These are phyloP conservation scores for Daldinia decipiens DNA, from an alignment of 495 filamentous ascomycete genomes.

Conservation along the genomic window DNA sequence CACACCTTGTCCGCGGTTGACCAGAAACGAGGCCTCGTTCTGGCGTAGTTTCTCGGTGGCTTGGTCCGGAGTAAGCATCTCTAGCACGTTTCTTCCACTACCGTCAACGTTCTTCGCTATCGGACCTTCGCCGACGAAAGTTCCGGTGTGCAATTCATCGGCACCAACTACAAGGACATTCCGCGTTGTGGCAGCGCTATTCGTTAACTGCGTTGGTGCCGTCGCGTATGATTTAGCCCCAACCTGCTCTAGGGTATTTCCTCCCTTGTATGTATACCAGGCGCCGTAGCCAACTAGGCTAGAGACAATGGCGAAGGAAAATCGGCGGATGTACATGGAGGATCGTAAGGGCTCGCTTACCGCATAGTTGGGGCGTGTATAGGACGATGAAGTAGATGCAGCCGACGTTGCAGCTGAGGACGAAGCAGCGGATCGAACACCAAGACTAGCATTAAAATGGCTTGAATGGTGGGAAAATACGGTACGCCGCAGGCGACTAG, in stretches of 20 bases:
- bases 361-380: slow-evolving; percentile 40
- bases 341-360: slow-evolving; percentile 56
- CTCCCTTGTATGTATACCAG: slow-evolving; percentile 59
- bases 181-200: slow-evolving; percentile 48
- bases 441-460: slow-evolving; percentile 37
- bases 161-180: slow-evolving; percentile 80
- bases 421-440: slow-evolving; percentile 31
- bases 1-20: slow-evolving; percentile 90
- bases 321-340: slow-evolving; percentile 61
- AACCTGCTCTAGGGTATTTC: slow-evolving; percentile 43
- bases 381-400: slow-evolving; percentile 36
- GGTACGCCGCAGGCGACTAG: slow-evolving; percentile 50
- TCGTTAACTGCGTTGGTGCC: slow-evolving; percentile 45
- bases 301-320: slow-evolving; percentile 56
- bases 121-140: slow-evolving; percentile 81
- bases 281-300: slow-evolving; percentile 63
- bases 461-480: slow-evolving; percentile 38
- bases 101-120: slow-evolving; percentile 84
- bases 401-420: slow-evolving; percentile 15
- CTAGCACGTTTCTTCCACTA: slow-evolving; percentile 82
- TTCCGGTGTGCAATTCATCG: slow-evolving; percentile 84
- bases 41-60: slow-evolving; percentile 87
- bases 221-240: slow-evolving; percentile 46
- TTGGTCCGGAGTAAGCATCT: slow-evolving; percentile 97
- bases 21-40: slow-evolving; percentile 89